A percentile compares a stretch with the other conserved stretches of the same genome.
These are phyloP conservation scores for Polyplosphaeria fusca DNA, from an alignment of 495 filamentous ascomycete species.

Conservation along the genomic window DNA sequence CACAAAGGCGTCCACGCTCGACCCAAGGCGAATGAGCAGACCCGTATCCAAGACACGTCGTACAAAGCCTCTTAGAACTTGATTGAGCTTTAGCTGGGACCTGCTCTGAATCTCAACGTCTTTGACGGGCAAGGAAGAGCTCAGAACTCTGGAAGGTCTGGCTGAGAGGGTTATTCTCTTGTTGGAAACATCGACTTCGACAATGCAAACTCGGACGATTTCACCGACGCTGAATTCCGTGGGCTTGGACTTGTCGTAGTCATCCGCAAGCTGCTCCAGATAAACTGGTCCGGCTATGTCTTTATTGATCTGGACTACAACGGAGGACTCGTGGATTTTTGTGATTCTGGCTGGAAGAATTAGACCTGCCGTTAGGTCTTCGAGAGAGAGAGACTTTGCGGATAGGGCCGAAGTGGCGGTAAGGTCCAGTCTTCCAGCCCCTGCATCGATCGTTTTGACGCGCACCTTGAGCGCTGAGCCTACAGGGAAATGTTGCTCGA, in stretches of 20 bases:
- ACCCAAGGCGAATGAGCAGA: slow-evolving; percentile 75
- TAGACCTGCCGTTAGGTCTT: slow-evolving; percentile 70
- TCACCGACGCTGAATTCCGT: slow-evolving; percentile 74
- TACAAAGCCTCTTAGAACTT: slow-evolving; percentile 83
- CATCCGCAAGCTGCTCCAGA: slow-evolving; percentile 76
- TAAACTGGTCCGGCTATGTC: slow-evolving; percentile 68
- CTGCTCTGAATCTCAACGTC: slow-evolving; percentile 72
- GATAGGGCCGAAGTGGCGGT: slow-evolving; percentile 60
- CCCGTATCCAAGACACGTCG: slow-evolving; percentile 83
- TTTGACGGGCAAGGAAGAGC: slow-evolving; percentile 76
- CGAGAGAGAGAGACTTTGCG: slow-evolving; percentile 57
- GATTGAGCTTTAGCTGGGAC: slow-evolving; percentile 69
- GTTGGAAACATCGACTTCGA: slow-evolving; percentile 74
- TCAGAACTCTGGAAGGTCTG: slow-evolving; percentile 83
- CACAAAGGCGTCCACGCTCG: slow-evolving; percentile 74
- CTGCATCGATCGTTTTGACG: slow-evolving; percentile 70
- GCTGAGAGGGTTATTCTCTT: slow-evolving; percentile 78
- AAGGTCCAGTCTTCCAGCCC: slow-evolving; percentile 74
- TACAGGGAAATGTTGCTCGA: slow-evolving; percentile 80
- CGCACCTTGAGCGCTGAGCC: slow-evolving; percentile 79
- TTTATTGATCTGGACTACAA: slow-evolving; percentile 83
- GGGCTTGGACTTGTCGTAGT: slow-evolving; percentile 72
- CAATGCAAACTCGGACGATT: slow-evolving; percentile 75
- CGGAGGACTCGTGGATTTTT: slow-evolving; percentile 74
- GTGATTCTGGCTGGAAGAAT: slow-evolving; percentile 79